Evolutionary conservation across 1,139 yeast species (phyloP).

Genomic region (Entelexis sorbosivorans): DNA sequence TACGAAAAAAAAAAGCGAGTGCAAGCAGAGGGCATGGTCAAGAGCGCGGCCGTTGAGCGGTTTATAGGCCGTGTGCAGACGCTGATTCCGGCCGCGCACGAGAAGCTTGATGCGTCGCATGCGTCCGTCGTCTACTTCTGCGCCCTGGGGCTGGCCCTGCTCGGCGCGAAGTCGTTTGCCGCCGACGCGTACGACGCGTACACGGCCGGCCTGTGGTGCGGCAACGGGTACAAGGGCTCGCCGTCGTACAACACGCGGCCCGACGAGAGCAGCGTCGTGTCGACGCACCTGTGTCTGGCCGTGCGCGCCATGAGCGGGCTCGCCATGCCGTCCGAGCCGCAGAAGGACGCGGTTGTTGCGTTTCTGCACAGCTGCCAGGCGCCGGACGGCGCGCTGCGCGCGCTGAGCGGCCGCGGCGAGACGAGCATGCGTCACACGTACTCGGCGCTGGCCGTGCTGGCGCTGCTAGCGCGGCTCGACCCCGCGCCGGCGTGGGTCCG

Average conservation of each 20-base stretch:
- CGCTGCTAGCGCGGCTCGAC: conserved; percentile 42
- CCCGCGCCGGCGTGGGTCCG: conserved; percentile 35
- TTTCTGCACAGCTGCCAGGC: conserved; percentile 39
- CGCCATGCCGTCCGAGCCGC: conserved; percentile 28
- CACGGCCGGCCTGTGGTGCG: conserved; percentile 8
- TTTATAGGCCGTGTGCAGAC: conserved; percentile 30
- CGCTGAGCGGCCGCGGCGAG: conserved; percentile 45
- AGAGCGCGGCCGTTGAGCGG: conserved; percentile 16
- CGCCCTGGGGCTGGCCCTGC: conserved; percentile 48
- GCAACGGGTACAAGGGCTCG: conserved; percentile 13
- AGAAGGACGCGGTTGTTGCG: conserved; percentile 34
- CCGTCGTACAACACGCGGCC: conserved; percentile 30
- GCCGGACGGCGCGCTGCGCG: conserved; percentile 42
- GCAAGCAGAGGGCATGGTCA: not conserved
- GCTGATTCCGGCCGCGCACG: conserved; percentile 30
- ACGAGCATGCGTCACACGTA: conserved; percentile 59
- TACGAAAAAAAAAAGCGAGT: too few relatives aligned
- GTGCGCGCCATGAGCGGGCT: conserved; percentile 39
- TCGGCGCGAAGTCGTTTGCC: conserved; percentile 31
- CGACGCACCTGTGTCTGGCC: conserved; percentile 46
- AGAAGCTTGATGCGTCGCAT: conserved; percentile 47
- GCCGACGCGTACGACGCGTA: conserved; percentile 29
- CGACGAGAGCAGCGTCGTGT: conserved; percentile 41
- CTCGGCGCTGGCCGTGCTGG: conserved; percentile 48
- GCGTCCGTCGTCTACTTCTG: conserved; percentile 58